Evolutionary conservation across 495 filamentous ascomycete species (phyloP).

Genomic region (Bombardia bombarda): DNA sequence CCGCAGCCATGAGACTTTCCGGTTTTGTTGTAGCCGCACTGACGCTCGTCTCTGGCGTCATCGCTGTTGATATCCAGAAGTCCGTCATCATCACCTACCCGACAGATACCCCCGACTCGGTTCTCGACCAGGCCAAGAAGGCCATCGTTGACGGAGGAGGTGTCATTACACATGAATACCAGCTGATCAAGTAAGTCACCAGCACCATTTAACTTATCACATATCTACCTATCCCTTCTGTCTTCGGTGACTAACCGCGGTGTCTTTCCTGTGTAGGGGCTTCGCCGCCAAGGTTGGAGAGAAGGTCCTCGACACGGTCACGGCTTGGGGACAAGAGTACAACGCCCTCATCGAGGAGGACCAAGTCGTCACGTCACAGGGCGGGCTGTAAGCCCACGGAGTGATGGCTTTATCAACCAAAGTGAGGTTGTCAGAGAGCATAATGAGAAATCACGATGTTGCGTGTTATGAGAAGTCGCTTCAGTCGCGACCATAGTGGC

Average conservation of each 20-base stretch:
- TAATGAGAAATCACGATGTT: not conserved
- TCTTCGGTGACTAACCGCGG: no score
- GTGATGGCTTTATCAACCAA: no score
- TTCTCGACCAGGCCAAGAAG: conserved; percentile 62
- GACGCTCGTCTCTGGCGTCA: conserved; percentile 43
- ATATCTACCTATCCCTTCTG: no score
- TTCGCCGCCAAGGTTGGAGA: conserved; percentile 67
- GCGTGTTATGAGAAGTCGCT: not conserved
- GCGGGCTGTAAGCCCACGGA: no score
- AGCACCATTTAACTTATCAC: no score
- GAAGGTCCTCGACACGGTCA: conserved; percentile 61
- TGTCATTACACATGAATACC: conserved; percentile 48
- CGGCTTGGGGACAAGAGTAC: conserved; percentile 54
- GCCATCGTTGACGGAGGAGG: conserved; percentile 61
- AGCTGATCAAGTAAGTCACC: conserved; percentile 49
- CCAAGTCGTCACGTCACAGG: conserved; percentile 40
- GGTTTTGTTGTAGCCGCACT: conserved; percentile 48
- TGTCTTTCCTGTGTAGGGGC: conserved; percentile 47
- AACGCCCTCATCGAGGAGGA: conserved; percentile 71
- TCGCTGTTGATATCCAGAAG: conserved; percentile 51
- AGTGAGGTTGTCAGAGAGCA: not conserved
- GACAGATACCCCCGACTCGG: conserved; percentile 57
- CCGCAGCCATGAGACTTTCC: conserved; percentile 51
- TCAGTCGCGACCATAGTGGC: not conserved
- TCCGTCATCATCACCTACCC: conserved; percentile 74